A percentile compares a stretch with the other conserved stretches of the same genome.
These are phyloP conservation scores for Boletus tomentosulus DNA, from an alignment of 768 basidiomycete species.

Conservation along the genomic window DNA sequence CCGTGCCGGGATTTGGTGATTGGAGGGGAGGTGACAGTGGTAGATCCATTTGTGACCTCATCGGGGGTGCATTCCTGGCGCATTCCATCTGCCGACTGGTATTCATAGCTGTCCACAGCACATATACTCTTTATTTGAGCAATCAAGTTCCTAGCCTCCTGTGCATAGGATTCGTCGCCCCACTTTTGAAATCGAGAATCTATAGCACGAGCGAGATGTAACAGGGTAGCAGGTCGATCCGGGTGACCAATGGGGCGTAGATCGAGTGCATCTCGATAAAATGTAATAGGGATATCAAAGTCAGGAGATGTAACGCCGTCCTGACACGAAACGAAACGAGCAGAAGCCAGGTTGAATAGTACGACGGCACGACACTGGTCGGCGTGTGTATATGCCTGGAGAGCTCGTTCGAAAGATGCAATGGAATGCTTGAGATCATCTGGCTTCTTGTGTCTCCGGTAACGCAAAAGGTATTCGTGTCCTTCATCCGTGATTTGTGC, in stretches of 20 bases:
- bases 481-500: neutral
- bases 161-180: neutral
- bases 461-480: neutral
- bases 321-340: neutral
- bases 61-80: neutral
- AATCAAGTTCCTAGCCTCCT: neutral
- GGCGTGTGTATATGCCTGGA: neutral
- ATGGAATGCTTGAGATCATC: neutral
- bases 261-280: neutral
- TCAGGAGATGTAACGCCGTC: neutral
- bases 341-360: neutral
- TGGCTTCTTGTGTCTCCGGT: neutral
- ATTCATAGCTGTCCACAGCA: neutral
- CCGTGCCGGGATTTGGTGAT: neutral
- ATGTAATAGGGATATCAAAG: neutral
- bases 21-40: neutral
- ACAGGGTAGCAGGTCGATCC: neutral
- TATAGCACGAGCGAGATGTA: neutral
- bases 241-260: neutral
- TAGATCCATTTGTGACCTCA: neutral
- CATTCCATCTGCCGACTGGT: too few relatives aligned
- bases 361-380: neutral
- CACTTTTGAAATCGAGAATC: neutral
- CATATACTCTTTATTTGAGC: neutral
- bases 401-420: neutral